Percentiles rank a stretch among this genome's conserved stretches.
phyloP scores from a whole-genome alignment of 768 basidiomycete genomes.

The Multifurca ochricompacta region DNA sequence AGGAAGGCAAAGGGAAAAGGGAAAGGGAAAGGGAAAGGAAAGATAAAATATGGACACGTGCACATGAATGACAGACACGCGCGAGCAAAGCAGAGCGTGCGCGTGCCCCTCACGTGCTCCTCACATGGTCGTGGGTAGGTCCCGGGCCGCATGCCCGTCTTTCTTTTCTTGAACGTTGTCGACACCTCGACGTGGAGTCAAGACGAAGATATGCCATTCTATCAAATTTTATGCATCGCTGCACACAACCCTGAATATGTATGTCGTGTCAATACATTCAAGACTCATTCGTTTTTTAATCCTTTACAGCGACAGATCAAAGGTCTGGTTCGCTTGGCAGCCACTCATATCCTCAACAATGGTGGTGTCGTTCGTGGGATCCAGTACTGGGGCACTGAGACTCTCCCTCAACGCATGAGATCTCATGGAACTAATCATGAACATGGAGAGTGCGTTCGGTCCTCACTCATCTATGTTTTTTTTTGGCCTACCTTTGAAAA shows the following conservation, averaged over 20 bases:
- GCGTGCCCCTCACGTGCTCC: too few species aligned
- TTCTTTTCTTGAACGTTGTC: too few species aligned
- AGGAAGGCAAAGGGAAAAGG: too few species aligned
- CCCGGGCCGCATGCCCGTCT: too few species aligned
- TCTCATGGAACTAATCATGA: constrained; percentile 47
- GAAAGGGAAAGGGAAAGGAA: too few species aligned
- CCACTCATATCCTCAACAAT: constrained; percentile 59
- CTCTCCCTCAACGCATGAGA: constrained; percentile 69
- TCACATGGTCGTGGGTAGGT: too few species aligned
- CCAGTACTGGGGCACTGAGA: constrained; percentile 63
- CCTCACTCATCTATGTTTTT: not conserved
- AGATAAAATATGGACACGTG: not conserved
- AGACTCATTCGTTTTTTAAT: not conserved
- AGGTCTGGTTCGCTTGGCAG: constrained; percentile 62
- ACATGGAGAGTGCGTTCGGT: constrained; percentile 64
- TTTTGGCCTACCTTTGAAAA: constrained; percentile 6
- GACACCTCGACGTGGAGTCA: too few species aligned
- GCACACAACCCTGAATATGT: constrained; percentile 72
- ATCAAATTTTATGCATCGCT: constrained; percentile 80
- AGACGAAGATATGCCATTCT: constrained; percentile 61
- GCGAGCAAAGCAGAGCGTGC: too few species aligned
- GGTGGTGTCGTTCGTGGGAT: constrained; percentile 81
- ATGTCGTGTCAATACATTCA: constrained; percentile 23
- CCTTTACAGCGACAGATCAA: constrained; percentile 63
- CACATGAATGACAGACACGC: too few species aligned